phyloP scores from a whole-genome alignment of 192 early-diverging fungal species.

The Dispira simplex region DNA sequence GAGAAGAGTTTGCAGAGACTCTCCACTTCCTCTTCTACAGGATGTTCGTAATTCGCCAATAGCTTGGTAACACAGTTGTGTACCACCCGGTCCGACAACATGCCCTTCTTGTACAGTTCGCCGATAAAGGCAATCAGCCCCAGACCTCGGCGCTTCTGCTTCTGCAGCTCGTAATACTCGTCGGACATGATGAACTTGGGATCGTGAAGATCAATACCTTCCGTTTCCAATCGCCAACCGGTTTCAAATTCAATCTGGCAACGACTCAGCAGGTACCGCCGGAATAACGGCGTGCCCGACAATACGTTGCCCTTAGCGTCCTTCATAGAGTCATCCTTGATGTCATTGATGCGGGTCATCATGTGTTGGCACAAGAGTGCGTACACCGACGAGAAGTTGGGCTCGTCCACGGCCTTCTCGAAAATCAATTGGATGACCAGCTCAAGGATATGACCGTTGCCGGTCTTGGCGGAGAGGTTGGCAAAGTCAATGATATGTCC shows the following conservation, averaged over 20 bases:
- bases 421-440: slow-evolving; percentile 78
- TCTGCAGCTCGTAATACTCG: slow-evolving; percentile 70
- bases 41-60: slow-evolving; percentile 45
- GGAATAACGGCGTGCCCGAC: slow-evolving; percentile 57
- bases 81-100: slow-evolving; percentile 94
- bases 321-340: slow-evolving; percentile 43
- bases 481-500: slow-evolving; percentile 69
- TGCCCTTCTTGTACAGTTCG: slow-evolving; percentile 79
- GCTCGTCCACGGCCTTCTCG: slow-evolving; percentile 92
- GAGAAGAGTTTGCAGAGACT: slow-evolving; percentile 81
- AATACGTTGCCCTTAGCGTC: slow-evolving; percentile 34
- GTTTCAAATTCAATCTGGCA: slow-evolving; percentile 94
- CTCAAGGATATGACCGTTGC: slow-evolving; percentile 53
- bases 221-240: slow-evolving; percentile 72
- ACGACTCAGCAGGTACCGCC: slow-evolving; percentile 77
- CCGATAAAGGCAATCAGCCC: slow-evolving; percentile 91
- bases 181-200: slow-evolving; percentile 40
- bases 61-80: slow-evolving; percentile 78
- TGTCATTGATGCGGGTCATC: slow-evolving; percentile 42
- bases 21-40: slow-evolving; percentile 94
- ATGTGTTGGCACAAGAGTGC: slow-evolving; percentile 72
- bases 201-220: slow-evolving; percentile 41
- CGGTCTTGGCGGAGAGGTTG: slow-evolving; percentile 48
- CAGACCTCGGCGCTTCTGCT: slow-evolving; percentile 88
- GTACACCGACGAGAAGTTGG: slow-evolving; percentile 81